Evolutionary conservation across 2,329 filamentous ascomycete species (phyloP).

Genomic region (Tolypocladium capitatum): DNA sequence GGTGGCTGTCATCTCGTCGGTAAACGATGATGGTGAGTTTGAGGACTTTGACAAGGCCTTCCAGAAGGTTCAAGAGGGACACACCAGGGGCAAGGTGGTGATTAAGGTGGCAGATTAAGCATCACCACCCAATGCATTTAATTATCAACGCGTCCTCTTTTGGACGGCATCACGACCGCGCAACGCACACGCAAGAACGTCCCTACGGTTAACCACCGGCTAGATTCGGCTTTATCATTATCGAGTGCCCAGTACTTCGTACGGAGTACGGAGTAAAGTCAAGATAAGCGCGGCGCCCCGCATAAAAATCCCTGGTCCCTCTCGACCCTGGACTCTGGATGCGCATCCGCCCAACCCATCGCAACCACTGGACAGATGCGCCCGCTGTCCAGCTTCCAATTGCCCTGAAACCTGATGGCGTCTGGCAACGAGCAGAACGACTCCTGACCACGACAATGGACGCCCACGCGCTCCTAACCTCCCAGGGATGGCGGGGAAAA

Average conservation of each 20-base stretch:
- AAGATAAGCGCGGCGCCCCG: neutral
- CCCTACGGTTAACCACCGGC: too few species aligned
- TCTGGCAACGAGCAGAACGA: neutral
- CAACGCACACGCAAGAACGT: too few species aligned
- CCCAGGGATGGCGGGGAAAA: conserved; percentile 80
- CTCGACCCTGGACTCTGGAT: neutral
- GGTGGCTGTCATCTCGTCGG: too few species aligned
- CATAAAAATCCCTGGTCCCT: neutral
- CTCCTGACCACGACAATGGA: conserved; percentile 45
- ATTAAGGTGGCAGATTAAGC: conserved; percentile 16
- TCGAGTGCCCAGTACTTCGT: too few species aligned
- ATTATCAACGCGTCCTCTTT: too few species aligned
- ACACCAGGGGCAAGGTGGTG: conserved; percentile 25
- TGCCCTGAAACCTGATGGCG: neutral
- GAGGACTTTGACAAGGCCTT: conserved; percentile 24
- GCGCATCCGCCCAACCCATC: neutral
- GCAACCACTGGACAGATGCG: neutral
- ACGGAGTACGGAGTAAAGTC: too few species aligned
- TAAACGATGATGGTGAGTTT: conserved; percentile 10
- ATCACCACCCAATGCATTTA: too few species aligned
- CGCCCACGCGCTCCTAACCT: conserved; percentile 66
- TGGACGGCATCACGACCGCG: too few species aligned
- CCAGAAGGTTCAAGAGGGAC: conserved; percentile 20
- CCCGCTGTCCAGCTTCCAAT: neutral
- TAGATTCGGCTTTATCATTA: too few species aligned